Conservation (phyloP, 495 filamentous ascomycete species). For the Paragyromitra xinjiangensis region DNA sequence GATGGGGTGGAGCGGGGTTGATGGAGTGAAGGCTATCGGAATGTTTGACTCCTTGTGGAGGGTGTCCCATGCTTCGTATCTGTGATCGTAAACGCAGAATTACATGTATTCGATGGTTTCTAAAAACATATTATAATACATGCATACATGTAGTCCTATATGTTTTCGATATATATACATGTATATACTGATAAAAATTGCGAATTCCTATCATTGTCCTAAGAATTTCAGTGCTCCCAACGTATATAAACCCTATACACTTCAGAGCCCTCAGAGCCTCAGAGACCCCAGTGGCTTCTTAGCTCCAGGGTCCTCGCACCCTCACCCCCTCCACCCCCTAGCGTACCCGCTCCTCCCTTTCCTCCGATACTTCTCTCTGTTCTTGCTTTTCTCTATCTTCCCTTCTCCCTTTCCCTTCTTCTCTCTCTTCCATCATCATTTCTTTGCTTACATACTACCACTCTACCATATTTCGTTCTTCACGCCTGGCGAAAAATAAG, state of each 20-base stretch:
- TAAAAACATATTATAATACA: background rate
- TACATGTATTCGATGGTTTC: background rate
- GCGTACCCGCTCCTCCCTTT: constrained; percentile 28
- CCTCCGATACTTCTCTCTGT: constrained; percentile 31
- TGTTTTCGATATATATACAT: background rate
- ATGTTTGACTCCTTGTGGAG: constrained; percentile 67
- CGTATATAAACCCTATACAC: no score
- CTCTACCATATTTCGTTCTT: constrained; percentile 32
- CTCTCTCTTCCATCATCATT: constrained; percentile 21
- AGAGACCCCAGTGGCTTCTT: no score
- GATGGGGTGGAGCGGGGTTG: constrained; percentile 65
- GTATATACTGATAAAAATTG: no score
- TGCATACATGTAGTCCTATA: background rate
- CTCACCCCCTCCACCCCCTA: constrained; percentile 15
- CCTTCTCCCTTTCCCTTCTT: constrained; percentile 15
- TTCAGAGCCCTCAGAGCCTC: no score
- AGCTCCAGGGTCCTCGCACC: background rate
- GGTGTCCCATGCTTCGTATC: constrained; percentile 61
- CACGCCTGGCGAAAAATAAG: constrained; percentile 27
- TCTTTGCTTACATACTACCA: constrained; percentile 46
- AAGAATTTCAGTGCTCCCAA: no score
- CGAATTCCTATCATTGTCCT: background rate
- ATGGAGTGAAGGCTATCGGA: constrained; percentile 66
- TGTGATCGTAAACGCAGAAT: constrained; percentile 9
- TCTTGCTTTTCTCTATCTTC: constrained; percentile 27